Base-by-base conservation (phyloP, 2,329 filamentous ascomycete species). In the Diaporthe batatas region DNA sequence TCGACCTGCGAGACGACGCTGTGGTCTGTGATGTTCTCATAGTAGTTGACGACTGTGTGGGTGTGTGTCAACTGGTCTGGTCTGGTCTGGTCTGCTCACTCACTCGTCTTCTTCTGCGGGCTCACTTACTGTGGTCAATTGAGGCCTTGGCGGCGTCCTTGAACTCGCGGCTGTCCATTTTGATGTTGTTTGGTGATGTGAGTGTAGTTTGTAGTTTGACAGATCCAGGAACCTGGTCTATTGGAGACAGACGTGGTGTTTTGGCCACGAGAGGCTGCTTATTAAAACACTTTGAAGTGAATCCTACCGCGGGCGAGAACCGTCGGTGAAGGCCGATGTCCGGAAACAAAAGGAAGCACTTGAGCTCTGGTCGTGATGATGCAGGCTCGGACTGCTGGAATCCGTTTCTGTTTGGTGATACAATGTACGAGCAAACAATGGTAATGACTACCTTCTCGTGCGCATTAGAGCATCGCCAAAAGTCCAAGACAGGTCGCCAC, bases 111-210 rank as follows among this genome's bases (percentile, higher is more conserved):
- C 3, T 39, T 12, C 36, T 10, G 11, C 12, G 11, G 62, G 25
- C 47, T 3, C 65, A 85, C 91, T 80, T 83, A 95, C 94, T 97
- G 73, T 97, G 93, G 76, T 97, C 93, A 79, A 97, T 91, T 74
- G 92, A 92, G 72, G 91, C 89, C 76, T 94, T 90, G 57, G 94
- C 95, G 75, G 94, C 94, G 74, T 90, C 85, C 76, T 91, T 89
- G 82, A 97, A 98, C 78, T 96, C 90, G 71, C 91, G 85, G 36
- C 91, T 91, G 79, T 97, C 91, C 95, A 98, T 97, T 58, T 72
- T 34, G 62, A 39, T 6, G 44, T 34, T 18, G 42, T 39, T 39
- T 10, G 12, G 12, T 39, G 11, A 39, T 12, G 1, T 12, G 12
- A 39, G 4, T 11, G 11, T 12, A 2, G 14, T 14, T 21, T 34